Percentiles rank a stretch among this genome's conserved stretches.
phyloP scores from a whole-genome alignment of 306 rosid species.

The Parietaria judaica region DNA sequence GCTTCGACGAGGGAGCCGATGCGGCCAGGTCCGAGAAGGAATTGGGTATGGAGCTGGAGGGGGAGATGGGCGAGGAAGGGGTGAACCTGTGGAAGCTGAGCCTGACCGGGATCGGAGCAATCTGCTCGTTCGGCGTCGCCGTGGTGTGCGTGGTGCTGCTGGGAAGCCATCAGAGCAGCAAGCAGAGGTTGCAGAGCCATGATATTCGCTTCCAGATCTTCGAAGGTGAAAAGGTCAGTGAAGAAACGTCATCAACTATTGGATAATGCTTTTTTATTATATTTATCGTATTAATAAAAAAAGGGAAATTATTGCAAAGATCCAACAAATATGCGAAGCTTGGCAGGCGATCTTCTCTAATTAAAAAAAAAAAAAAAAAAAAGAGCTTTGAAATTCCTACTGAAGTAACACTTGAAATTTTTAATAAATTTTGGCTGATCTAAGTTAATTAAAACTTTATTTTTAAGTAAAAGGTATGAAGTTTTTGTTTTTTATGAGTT shows the following conservation, averaged over 20 bases:
- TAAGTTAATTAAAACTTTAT: no score
- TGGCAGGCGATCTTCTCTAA: no score
- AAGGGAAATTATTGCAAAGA: no score
- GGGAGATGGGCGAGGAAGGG: slow-evolving; percentile 22
- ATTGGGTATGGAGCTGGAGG: slow-evolving; percentile 6
- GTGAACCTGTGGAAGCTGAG: slow-evolving; percentile 61
- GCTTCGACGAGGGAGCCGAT: slow-evolving; percentile 40
- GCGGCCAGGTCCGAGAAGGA: slow-evolving; percentile 20
- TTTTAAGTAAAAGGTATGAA: no score
- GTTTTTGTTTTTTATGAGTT: no score
- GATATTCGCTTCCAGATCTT: slow-evolving; percentile 56
- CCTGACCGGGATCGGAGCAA: slow-evolving; percentile 74
- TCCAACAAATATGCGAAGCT: no score
- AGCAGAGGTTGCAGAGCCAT: slow-evolving; percentile 27
- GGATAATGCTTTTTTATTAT: neutral
- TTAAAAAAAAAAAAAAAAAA: no score
- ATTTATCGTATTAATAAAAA: neutral
- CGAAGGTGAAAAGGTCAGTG: slow-evolving; percentile 59
- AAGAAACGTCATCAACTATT: neutral
- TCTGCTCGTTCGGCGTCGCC: slow-evolving; percentile 77
- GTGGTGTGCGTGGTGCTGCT: slow-evolving; percentile 62
- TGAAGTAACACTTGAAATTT: no score
- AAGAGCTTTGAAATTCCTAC: no score
- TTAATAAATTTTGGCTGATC: no score
- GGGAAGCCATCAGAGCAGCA: slow-evolving; percentile 49